phyloP scores from a whole-genome alignment of 305 asterid species.

The Stenogyne calaminthoides region DNA sequence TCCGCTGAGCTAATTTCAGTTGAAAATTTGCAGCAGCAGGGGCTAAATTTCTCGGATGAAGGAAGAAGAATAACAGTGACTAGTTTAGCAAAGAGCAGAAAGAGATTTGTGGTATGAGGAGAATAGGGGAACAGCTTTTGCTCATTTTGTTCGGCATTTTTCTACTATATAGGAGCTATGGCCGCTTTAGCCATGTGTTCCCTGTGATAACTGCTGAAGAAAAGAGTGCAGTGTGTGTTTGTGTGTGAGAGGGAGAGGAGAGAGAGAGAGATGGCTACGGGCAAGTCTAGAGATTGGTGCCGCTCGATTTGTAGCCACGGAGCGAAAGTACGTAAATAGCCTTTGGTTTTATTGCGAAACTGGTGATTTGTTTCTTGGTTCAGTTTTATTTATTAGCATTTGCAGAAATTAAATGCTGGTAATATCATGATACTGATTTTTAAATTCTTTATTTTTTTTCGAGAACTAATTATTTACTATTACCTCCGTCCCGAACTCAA shows the following conservation, averaged over 20 bases:
- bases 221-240: constrained; percentile 2
- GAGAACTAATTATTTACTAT: too few species aligned
- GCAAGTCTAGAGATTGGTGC: not conserved
- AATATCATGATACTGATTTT: too few species aligned
- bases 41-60: constrained; percentile 10
- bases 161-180: constrained; percentile 24
- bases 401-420: too few species aligned
- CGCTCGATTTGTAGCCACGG: not conserved
- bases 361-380: not conserved
- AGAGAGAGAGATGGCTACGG: constrained; percentile 22
- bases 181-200: constrained; percentile 51
- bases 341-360: constrained; percentile 1
- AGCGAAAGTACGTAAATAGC: constrained; percentile 7
- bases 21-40: constrained; percentile 18
- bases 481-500: too few species aligned
- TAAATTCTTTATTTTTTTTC: too few species aligned
- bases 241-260: constrained; percentile 3
- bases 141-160: constrained; percentile 16
- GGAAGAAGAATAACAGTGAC: constrained; percentile 19
- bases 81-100: not conserved
- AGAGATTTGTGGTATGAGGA: constrained; percentile 12
- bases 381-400: not conserved
- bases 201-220: constrained; percentile 40
- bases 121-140: constrained; percentile 24
- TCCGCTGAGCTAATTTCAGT: constrained; percentile 9